phyloP scores from a whole-genome alignment of 805 yeast genomes.

The Sugiyamaella americana region DNA sequence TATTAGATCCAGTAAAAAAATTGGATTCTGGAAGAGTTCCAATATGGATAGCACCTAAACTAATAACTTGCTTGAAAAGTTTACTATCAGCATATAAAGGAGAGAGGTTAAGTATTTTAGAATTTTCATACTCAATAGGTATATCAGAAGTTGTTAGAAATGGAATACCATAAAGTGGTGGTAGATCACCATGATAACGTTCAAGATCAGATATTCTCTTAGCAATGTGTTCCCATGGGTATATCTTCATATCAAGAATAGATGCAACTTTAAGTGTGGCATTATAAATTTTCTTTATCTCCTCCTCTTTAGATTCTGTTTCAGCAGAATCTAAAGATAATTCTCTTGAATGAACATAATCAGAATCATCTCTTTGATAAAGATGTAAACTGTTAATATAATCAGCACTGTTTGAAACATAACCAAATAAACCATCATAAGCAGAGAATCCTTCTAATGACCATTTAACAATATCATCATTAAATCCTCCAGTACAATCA shows the following conservation, averaged over 20 bases:
- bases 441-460: constrained; percentile 23
- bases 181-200: neutral
- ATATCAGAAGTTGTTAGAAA: constrained; percentile 3
- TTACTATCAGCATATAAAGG: no score
- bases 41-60: constrained; percentile 4
- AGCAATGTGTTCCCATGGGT: no score
- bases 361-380: constrained; percentile 11
- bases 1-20: neutral
- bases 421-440: constrained; percentile 26
- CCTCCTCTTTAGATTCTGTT: neutral
- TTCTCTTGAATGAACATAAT: neutral
- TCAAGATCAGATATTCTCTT: constrained; percentile 1
- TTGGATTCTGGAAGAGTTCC: neutral
- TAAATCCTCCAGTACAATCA: constrained; percentile 27
- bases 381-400: constrained; percentile 4
- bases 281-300: neutral
- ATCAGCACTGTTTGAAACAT: constrained; percentile 14
- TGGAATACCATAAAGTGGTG: constrained; percentile 9
- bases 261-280: neutral
- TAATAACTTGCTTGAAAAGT: neutral
- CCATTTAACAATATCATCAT: constrained; percentile 20
- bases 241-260: neutral
- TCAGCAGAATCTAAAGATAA: neutral
- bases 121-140: constrained; percentile 4
- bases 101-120: no score